These are phyloP conservation scores for Prunus mume DNA, from an alignment of 306 rosid genomes.

Conservation along the genomic window DNA sequence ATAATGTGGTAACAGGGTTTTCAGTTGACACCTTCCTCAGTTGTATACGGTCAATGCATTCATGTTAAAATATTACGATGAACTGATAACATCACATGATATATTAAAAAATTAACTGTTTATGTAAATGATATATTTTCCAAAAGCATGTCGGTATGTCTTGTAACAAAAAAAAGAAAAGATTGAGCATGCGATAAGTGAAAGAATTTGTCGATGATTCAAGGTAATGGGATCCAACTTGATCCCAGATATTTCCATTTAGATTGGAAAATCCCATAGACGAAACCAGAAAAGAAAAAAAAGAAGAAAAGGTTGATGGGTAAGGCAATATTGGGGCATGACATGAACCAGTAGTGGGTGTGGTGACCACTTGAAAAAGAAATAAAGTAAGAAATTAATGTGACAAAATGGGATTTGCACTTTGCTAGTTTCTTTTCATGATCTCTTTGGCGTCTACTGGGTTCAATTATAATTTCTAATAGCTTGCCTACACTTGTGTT, in stretches of 20 bases:
- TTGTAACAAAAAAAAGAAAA: too few species aligned
- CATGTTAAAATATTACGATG: too few species aligned
- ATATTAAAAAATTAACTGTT: too few species aligned
- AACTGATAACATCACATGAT: too few species aligned
- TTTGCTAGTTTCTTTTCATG: not conserved
- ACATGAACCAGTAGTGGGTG: conserved; percentile 22
- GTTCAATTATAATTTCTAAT: not conserved
- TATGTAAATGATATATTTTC: too few species aligned
- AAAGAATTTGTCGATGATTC: conserved; percentile 34
- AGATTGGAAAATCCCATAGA: conserved; percentile 18
- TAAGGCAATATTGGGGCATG: not conserved
- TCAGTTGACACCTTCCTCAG: too few species aligned
- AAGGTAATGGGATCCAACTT: conserved; percentile 31
- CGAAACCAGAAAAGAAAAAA: conserved; percentile 20
- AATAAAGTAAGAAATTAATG: conserved; percentile 5
- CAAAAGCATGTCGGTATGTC: too few species aligned
- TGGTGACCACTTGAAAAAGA: conserved; percentile 28
- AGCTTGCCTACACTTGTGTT: conserved; percentile 17
- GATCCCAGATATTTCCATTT: conserved; percentile 20
- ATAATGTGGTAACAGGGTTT: too few species aligned
- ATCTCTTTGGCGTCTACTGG: conserved; percentile 13
- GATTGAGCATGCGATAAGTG: not conserved
- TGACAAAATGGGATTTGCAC: conserved; percentile 10
- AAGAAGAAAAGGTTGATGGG: not conserved
- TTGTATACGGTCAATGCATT: too few species aligned